Conservation (phyloP, 2,329 filamentous ascomycete genomes). For the Onygena corvina region DNA sequence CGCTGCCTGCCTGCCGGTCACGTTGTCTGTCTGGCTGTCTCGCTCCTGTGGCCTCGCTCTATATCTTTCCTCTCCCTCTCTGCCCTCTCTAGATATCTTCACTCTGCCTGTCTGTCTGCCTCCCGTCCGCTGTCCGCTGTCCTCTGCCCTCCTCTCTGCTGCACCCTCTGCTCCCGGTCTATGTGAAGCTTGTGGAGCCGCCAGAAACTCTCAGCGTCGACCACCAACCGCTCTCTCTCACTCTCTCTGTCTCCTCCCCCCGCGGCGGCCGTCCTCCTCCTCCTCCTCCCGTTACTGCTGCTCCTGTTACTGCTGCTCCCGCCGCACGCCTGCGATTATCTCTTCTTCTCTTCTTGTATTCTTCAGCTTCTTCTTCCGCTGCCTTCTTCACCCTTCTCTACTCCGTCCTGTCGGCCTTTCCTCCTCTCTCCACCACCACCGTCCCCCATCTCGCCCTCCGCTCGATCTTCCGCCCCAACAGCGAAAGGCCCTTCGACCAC, state of each 20-base stretch:
- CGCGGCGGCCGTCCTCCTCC: slow-evolving; percentile 7
- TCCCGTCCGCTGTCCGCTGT: slow-evolving; percentile 6
- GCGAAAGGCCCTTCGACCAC: not conserved
- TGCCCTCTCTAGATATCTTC: slow-evolving; percentile 15
- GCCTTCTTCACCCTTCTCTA: slow-evolving; percentile 11
- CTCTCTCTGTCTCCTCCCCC: slow-evolving; percentile 16
- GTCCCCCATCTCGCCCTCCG: not conserved
- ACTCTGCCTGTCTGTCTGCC: slow-evolving; percentile 16
- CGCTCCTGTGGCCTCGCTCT: too few relatives aligned
- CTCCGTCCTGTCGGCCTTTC: slow-evolving; percentile 12
- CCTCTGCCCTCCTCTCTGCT: too few relatives aligned
- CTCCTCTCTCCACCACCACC: not conserved
- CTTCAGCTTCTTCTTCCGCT: slow-evolving; percentile 10
- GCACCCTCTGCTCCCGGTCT: slow-evolving; percentile 4
- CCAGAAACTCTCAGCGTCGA: too few relatives aligned
- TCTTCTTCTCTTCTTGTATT: slow-evolving; percentile 11
- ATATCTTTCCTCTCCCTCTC: slow-evolving; percentile 17
- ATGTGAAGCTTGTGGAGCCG: too few relatives aligned
- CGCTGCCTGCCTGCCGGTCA: too few relatives aligned
- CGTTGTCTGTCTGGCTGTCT: too few relatives aligned
- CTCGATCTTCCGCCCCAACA: too few relatives aligned
- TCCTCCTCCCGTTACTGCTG: not conserved
- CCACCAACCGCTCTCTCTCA: slow-evolving; percentile 15
- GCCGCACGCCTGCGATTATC: slow-evolving; percentile 14
- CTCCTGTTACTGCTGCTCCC: slow-evolving; percentile 11